phyloP scores from a whole-genome alignment of 768 basidiomycete species.

The Collybiopsis confluens region DNA sequence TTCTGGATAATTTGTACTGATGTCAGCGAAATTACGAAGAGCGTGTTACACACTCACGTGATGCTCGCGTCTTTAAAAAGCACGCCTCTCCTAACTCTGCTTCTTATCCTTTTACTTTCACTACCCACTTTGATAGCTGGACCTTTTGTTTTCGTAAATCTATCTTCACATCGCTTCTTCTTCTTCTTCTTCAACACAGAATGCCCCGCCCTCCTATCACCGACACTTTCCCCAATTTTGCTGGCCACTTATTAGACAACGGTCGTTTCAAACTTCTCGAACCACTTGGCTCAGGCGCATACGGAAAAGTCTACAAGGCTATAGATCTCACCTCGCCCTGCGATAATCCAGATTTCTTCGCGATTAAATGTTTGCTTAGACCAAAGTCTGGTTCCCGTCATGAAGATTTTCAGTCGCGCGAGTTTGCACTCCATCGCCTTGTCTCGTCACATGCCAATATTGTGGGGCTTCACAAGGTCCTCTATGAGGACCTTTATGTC shows the following conservation, averaged over 20 bases:
- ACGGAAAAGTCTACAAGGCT: constrained; percentile 75
- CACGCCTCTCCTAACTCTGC: constrained; percentile 14
- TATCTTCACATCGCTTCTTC: background rate
- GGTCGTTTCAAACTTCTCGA: constrained; percentile 59
- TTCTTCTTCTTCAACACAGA: constrained; percentile 1
- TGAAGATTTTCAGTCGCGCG: constrained; percentile 59
- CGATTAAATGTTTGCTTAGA: constrained; percentile 74
- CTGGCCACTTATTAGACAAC: constrained; percentile 47
- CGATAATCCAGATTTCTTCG: constrained; percentile 43
- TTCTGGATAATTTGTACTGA: no score
- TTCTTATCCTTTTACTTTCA: constrained; percentile 13
- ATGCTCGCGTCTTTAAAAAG: background rate
- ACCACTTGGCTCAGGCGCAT: constrained; percentile 69
- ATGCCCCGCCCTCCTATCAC: constrained; percentile 38
- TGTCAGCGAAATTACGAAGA: no score
- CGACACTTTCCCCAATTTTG: constrained; percentile 46
- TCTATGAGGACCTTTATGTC: constrained; percentile 56
- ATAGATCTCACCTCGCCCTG: constrained; percentile 41
- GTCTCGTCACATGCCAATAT: constrained; percentile 59
- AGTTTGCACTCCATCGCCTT: constrained; percentile 54
- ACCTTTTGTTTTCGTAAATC: background rate
- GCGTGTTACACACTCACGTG: no score
- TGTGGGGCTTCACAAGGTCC: constrained; percentile 60
- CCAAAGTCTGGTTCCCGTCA: constrained; percentile 49
- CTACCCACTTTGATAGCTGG: constrained; percentile 12